Percentiles rank a stretch among this genome's conserved stretches.
These are phyloP conservation scores for Thymus mandschuricus DNA, from an alignment of 257 asterid genomes.

Conservation along the genomic window DNA sequence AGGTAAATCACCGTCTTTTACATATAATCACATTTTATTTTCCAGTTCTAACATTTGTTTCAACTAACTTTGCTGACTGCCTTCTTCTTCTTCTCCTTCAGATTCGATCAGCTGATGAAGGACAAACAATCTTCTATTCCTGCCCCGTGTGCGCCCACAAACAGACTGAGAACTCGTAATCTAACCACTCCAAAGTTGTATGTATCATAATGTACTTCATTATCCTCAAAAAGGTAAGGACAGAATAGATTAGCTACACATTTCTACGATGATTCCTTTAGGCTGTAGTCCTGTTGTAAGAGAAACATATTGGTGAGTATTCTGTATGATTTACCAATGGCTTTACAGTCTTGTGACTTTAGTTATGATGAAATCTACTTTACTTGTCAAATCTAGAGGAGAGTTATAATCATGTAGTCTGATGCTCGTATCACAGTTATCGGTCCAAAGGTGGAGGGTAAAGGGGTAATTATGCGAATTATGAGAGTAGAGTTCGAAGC, in stretches of 20 bases:
- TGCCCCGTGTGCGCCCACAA: constrained; percentile 78
- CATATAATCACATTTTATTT: neutral
- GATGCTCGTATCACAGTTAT: neutral
- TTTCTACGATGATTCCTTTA: neutral
- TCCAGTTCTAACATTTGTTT: constrained; percentile 5
- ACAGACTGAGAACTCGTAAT: constrained; percentile 79
- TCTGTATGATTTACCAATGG: too few relatives aligned
- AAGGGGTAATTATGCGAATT: too few relatives aligned
- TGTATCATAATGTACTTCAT: neutral
- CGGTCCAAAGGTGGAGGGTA: too few relatives aligned
- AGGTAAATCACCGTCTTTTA: constrained; percentile 43
- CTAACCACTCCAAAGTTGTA: neutral
- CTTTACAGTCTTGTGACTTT: neutral
- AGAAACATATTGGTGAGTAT: neutral
- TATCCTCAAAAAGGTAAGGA: neutral
- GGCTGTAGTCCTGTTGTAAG: constrained; percentile 12
- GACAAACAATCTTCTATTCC: constrained; percentile 88
- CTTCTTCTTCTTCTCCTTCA: constrained; percentile 34
- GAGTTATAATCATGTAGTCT: too few relatives aligned
- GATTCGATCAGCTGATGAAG: constrained; percentile 98
- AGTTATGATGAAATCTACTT: neutral
- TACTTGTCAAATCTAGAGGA: neutral
- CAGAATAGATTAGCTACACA: neutral
- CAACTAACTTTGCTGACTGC: neutral
- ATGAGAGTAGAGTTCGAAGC: too few relatives aligned